Percentiles rank a stretch among this genome's conserved stretches.
These are phyloP conservation scores for Diutina mesorugosa DNA, from an alignment of 1,139 yeast species.

Conservation along the genomic window DNA sequence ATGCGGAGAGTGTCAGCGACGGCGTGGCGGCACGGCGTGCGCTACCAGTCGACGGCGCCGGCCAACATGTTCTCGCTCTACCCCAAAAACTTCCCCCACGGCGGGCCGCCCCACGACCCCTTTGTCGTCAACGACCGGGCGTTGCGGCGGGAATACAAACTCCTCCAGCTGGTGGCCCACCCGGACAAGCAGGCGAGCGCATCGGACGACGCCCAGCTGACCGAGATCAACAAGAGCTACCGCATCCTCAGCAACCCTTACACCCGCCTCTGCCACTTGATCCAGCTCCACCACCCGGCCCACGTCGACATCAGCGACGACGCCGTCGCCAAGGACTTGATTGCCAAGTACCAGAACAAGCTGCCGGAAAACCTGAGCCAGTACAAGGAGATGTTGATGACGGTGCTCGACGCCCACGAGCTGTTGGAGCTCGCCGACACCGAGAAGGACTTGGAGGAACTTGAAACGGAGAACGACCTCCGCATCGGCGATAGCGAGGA, in stretches of 20 bases:
- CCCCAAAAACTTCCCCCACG: constrained; percentile 60
- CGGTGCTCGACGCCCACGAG: constrained; percentile 74
- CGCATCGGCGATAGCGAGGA: constrained; percentile 33
- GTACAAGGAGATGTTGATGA: constrained; percentile 53
- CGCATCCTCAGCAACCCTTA: constrained; percentile 59
- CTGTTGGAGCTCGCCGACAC: constrained; percentile 49
- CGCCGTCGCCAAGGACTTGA: constrained; percentile 23
- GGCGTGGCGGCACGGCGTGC: background rate
- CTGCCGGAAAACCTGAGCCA: constrained; percentile 19
- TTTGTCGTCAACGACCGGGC: constrained; percentile 42
- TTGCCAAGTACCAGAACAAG: constrained; percentile 18
- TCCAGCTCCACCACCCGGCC: constrained; percentile 23
- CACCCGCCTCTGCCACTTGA: constrained; percentile 34
- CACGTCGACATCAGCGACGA: constrained; percentile 28
- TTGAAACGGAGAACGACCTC: constrained; percentile 41
- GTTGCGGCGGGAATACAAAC: constrained; percentile 63
- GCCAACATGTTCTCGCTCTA: constrained; percentile 42
- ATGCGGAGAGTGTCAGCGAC: background rate
- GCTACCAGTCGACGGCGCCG: background rate
- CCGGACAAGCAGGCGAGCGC: constrained; percentile 40
- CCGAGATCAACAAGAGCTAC: constrained; percentile 65
- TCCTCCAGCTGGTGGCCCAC: constrained; percentile 60
- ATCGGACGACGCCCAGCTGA: background rate
- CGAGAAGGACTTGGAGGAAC: constrained; percentile 41
- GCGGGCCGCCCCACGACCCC: constrained; percentile 53